Conservation (phyloP, 257 asterid genomes). For the Nemophila menziesii region DNA sequence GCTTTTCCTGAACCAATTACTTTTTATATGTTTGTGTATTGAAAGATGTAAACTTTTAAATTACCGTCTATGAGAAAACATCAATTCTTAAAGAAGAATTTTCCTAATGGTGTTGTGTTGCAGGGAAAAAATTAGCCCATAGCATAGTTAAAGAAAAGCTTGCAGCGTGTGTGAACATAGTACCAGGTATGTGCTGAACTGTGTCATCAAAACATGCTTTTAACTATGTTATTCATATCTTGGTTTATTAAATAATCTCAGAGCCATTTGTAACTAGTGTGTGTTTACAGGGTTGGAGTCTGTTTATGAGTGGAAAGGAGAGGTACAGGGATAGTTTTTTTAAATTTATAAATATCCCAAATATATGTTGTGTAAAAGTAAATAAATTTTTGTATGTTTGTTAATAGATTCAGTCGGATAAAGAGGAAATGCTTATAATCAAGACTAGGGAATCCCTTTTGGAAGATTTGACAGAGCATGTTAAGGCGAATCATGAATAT, state of each 20-base stretch:
- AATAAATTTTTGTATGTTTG: neutral
- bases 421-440: slow-evolving; percentile 88
- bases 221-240: too few relatives aligned
- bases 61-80: too few relatives aligned
- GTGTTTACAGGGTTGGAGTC: slow-evolving; percentile 68
- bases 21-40: too few relatives aligned
- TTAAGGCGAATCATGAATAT: slow-evolving; percentile 82
- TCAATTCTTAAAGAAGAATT: too few relatives aligned
- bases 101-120: neutral
- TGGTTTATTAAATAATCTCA: neutral
- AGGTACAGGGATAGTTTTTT: slow-evolving; percentile 32
- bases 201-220: too few relatives aligned
- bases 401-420: slow-evolving; percentile 70
- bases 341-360: neutral
- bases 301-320: slow-evolving; percentile 87
- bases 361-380: neutral
- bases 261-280: neutral
- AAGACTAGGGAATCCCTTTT: slow-evolving; percentile 89
- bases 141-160: slow-evolving; percentile 88
- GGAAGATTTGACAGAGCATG: slow-evolving; percentile 72
- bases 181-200: slow-evolving; percentile 49
- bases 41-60: too few relatives aligned
- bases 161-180: slow-evolving; percentile 91
- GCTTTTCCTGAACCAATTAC: too few relatives aligned
- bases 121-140: slow-evolving; percentile 82